Evolutionary conservation across 805 yeast genomes (phyloP), one percentile per base, ranked within the genome.

Genomic region (Nadsonia fulvescens): DNA sequence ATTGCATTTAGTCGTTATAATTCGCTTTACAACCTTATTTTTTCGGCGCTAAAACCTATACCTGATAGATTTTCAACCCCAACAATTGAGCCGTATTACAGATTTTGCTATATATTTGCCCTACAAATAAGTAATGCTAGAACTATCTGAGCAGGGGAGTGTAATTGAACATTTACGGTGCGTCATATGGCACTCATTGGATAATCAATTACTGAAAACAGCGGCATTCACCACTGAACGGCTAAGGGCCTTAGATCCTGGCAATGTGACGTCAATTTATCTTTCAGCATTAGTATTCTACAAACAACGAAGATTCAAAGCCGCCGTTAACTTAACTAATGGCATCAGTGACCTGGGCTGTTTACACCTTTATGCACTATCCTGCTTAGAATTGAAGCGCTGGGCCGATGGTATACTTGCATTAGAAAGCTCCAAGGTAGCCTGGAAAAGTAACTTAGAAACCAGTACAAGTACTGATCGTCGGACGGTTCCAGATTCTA

Each of bases 201-300:
- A 79, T 38, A 64, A 66, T 32, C 81, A 70, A 42, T 60, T 76
- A 33, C 52, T 64, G 23, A 51, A 57, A 8, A 75, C 83, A 14
- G 95, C 96, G 2, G 82, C 73, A 42, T 79, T 89, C 50, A 71
- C 86, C 4, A 68, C 82, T 10, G 96, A 89, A 46, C 58, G 92
- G 36, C 54, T 81, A 12, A 49, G 75, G 17, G 79, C 93, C 2
- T 63, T 66, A 26, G 60, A 60, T 24, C 55, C 58, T n/a, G 47
- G 57, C 19, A 62, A 66, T 34, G 46, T 62, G 5, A 78, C 72
- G 28, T 63, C 83, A 6, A 44, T 65, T 4, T 76, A 79, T 45
- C 52, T 82, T 20, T 70, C 76, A 42, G 79, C 77, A 9, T 51
- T 76, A 19, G 70, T 76, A 2, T 56, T 76, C 28, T 69, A 51